Evolutionary conservation across 2,329 filamentous ascomycete species (phyloP).

Genomic region (Arachnopeziza araneosa): DNA sequence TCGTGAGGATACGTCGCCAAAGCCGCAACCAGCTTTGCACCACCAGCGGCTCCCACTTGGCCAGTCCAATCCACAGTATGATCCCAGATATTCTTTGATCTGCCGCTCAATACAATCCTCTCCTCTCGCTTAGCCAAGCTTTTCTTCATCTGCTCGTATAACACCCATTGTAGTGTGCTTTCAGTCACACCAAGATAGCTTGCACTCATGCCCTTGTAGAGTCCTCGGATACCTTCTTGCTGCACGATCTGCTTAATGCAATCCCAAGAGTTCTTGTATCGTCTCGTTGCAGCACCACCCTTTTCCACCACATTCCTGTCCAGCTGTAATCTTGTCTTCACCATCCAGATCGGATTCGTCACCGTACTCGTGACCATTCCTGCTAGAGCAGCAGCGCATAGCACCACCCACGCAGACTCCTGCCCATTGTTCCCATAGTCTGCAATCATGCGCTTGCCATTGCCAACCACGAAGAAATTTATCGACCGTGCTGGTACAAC

Average conservation of each 20-base stretch:
- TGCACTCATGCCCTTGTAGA: constrained; percentile 88
- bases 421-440: constrained; percentile 66
- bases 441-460: constrained; percentile 77
- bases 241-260: constrained; percentile 78
- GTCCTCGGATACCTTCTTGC: constrained; percentile 71
- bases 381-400: constrained; percentile 69
- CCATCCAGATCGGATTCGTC: constrained; percentile 94
- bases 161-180: constrained; percentile 85
- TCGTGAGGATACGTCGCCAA: constrained; percentile 89
- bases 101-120: constrained; percentile 50
- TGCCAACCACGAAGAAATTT: constrained; percentile 92
- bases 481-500: constrained; percentile 87
- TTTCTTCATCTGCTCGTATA: constrained; percentile 89
- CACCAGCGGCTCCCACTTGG: constrained; percentile 71
- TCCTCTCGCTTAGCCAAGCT: constrained; percentile 61
- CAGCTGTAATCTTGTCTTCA: constrained; percentile 89
- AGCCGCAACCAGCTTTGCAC: constrained; percentile 80
- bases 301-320: constrained; percentile 73
- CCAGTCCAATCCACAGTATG: constrained; percentile 71
- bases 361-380: constrained; percentile 84
- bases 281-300: constrained; percentile 49
- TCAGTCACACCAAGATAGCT: constrained; percentile 89
- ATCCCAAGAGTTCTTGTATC: constrained; percentile 83
- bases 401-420: constrained; percentile 70
- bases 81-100: constrained; percentile 66